Base-by-base conservation (phyloP, 2,329 filamentous ascomycete species). In the Neofusicoccum sp. region DNA sequence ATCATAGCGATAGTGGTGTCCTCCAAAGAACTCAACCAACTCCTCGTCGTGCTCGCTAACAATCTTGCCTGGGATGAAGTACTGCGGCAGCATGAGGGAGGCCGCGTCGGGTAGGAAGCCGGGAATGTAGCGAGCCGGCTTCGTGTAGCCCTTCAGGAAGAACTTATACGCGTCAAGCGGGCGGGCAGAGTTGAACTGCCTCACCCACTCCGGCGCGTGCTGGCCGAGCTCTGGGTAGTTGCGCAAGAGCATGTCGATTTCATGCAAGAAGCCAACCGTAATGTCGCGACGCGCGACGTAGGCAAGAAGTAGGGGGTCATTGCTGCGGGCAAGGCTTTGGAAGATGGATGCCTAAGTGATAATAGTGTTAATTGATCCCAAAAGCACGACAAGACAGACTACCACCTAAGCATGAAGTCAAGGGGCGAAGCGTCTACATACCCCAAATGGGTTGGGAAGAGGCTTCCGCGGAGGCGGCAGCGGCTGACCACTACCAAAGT, bases 101-200 rank as follows among this genome's bases (percentile, higher is more conserved):
- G 31, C 14, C 2, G 45, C 60, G 1, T 66, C 61, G 16, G 61
- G 61, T n/a, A 69, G 57, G 16, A 67, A 43, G 2, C 66, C 67
- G 3, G 63, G 60, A 9, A 66, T 44, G 28, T 65, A 71, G 62
- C 69, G 63, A 3, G 69, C 69, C 33, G 70, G 70, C 14, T 65
- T 62, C 6, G 65, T 69, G 53, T 70, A 71, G 2, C 69, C 70
- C 24, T 64, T 67, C 31, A 71, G 26, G 54, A 71, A 71, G 58
- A 62, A 63, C 28, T 61, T 61, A 44, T 70, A 71, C 0, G 69
- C 69, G 2, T 67, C 57, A 2, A 71, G 59, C 3, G 70, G 68
- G 5, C 60, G 16, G 12, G 59, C 26, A 0, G 31, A 54, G 41
- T 67, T 68, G 12, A 71, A 62, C 12, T 63, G 4, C 5, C 34